Conservation (phyloP, 208 protist genomes). For the Herpetomonas samuelpessoai region DNA sequence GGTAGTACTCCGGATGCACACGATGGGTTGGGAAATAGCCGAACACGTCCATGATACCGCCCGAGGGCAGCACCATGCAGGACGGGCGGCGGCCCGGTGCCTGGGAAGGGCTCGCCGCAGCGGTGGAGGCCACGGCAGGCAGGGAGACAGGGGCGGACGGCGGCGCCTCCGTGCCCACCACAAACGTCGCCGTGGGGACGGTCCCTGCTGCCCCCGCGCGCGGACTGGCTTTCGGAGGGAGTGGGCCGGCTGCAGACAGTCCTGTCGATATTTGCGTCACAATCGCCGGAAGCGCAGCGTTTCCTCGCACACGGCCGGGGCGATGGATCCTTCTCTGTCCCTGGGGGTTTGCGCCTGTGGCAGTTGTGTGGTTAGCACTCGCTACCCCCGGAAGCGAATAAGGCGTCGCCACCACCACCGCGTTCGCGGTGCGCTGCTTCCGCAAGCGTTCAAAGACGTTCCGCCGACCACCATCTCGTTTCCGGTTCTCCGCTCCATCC, state of each 20-base stretch:
- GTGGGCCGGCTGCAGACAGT: background rate
- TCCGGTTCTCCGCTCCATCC: background rate
- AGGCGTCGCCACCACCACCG: background rate
- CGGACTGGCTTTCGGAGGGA: background rate
- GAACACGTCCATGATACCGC: slow-evolving; percentile 39
- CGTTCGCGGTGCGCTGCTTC: background rate
- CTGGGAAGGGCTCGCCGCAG: too few species aligned
- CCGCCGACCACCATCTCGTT: background rate
- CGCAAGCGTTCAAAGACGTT: background rate
- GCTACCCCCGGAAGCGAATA: too few species aligned
- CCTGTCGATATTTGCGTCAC: background rate
- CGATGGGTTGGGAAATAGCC: slow-evolving; percentile 54
- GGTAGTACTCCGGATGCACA: slow-evolving; percentile 33
- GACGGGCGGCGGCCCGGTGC: background rate
- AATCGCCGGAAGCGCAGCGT: background rate
- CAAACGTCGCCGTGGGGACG: background rate
- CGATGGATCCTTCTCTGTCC: background rate
- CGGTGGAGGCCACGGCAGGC: too few species aligned
- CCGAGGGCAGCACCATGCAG: background rate
- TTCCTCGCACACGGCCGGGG: background rate
- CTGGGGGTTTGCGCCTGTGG: too few species aligned
- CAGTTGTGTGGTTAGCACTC: too few species aligned
- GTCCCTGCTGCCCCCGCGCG: background rate
- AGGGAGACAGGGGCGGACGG: too few species aligned
- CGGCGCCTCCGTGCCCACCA: too few species aligned